Percentiles rank a stretch among this genome's conserved stretches.
These are phyloP conservation scores for Albugo candida DNA, from an alignment of 352 stramenopile species.

Conservation along the genomic window DNA sequence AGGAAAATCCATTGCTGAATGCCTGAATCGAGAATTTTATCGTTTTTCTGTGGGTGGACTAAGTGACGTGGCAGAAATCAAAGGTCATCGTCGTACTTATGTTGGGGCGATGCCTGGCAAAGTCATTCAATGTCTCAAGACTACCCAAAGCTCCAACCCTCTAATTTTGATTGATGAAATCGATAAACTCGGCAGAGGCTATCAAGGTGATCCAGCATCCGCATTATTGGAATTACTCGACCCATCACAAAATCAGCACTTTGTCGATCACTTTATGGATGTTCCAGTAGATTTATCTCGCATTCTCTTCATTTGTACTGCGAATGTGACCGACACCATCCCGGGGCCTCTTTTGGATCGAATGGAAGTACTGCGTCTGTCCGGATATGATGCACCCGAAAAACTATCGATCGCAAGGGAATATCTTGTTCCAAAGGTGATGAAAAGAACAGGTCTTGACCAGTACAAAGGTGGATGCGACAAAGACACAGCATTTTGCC, in stretches of 20 bases:
- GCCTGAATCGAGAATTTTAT: slow-evolving; percentile 95
- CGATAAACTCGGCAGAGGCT: slow-evolving; percentile 73
- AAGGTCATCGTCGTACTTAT: slow-evolving; percentile 97
- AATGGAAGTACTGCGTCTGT: slow-evolving; percentile 97
- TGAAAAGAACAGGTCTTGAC: slow-evolving; percentile 80
- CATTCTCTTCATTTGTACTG: slow-evolving; percentile 93
- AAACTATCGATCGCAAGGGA: slow-evolving; percentile 96
- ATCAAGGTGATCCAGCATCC: slow-evolving; percentile 88
- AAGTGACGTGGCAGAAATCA: slow-evolving; percentile 95
- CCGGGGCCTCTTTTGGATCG: slow-evolving; percentile 94
- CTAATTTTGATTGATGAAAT: slow-evolving; percentile 97
- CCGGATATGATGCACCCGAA: slow-evolving; percentile 89
- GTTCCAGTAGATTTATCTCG: slow-evolving; percentile 95
- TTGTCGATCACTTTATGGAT: slow-evolving; percentile 98
- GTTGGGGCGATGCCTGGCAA: slow-evolving; percentile 98
- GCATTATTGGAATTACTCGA: slow-evolving; percentile 95
- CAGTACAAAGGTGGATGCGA: slow-evolving; percentile 16
- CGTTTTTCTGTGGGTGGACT: slow-evolving; percentile 96
- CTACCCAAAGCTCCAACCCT: slow-evolving; percentile 89
- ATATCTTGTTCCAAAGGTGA: slow-evolving; percentile 94
- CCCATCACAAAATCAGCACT: slow-evolving; percentile 91
- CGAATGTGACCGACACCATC: slow-evolving; percentile 94
- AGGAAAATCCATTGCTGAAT: slow-evolving; percentile 90
- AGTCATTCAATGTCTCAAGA: slow-evolving; percentile 98
- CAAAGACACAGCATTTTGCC: slow-evolving; percentile 59